Evolutionary conservation across 2,329 filamentous ascomycete genomes (phyloP), one percentile per base, ranked within the genome.

Genomic region (Didymella pomorum): DNA sequence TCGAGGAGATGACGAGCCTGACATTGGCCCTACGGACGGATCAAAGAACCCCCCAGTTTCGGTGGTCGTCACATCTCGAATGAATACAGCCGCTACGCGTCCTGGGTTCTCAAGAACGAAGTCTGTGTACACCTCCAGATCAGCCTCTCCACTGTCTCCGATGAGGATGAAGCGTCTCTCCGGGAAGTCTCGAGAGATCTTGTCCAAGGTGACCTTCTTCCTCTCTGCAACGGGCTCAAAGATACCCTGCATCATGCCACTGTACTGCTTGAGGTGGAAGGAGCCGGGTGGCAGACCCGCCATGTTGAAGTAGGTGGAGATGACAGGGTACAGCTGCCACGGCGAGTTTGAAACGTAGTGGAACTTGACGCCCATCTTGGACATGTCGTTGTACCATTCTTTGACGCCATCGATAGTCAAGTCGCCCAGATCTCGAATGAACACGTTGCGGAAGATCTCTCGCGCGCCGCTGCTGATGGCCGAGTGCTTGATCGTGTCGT

Each of bases 341-440:
- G 95, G 95, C 49, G 94, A 96, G 77, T 99, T 99, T n/a, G 95
- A 99, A 64, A 97, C 96, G 76, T 99, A 99, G 74, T 99, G 96
- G 51, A 99, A 85, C 68, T 88, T 87, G 23, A 98, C 94, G 18
- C 93, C 93, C 79, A 94, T 87, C 20, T 87, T 82, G 37, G 90
- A 84, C 78, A 99, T 83, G 20, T 83, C 83, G 33, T 82, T 87
- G 73, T 98, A 99, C 94, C 95, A 98, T 62, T 96, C 92, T 57
- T 83, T 86, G 20, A 98, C 93, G 2, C 95, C 95, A 16, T 93
- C 89, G 21, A 99, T 87, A 0, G 88, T 92, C 44, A 98, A 82
- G 60, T 94, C 92, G 3, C 79, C 82, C 1, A 98, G 81, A 43
- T 97, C 92, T 10, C 93, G 89, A 52, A 97, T 89, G 73, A 99